Evolutionary conservation across 805 yeast genomes (phyloP).

Genomic region (Spathaspora gorwiae): DNA sequence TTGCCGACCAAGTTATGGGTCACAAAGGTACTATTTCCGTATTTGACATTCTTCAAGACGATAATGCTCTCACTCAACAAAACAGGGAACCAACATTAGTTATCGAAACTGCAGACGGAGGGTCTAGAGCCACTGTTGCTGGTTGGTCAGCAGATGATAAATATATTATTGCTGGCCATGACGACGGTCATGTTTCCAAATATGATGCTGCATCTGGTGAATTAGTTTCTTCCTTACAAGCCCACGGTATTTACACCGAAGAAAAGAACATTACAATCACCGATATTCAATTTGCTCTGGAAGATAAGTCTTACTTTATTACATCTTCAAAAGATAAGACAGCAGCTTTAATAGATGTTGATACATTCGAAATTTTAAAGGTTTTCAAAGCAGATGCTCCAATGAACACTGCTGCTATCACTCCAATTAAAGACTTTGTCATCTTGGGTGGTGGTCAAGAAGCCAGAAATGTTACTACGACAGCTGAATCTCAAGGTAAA

Average conservation of each 20-base stretch:
- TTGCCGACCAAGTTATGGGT: constrained; percentile 92
- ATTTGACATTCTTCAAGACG: constrained; percentile 54
- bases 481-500: constrained; percentile 87
- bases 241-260: constrained; percentile 64
- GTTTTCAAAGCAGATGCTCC: constrained; percentile 86
- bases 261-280: constrained; percentile 50
- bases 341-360: constrained; percentile 75
- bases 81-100: constrained; percentile 51
- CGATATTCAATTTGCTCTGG: constrained; percentile 80
- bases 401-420: constrained; percentile 89
- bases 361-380: constrained; percentile 66
- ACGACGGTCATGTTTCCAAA: constrained; percentile 79
- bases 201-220: constrained; percentile 76
- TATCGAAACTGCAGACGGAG: constrained; percentile 55
- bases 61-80: constrained; percentile 34
- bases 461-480: constrained; percentile 97
- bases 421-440: constrained; percentile 88
- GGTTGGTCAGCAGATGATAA: constrained; percentile 79
- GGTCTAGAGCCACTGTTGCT: constrained; percentile 70
- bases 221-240: constrained; percentile 49
- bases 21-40: constrained; percentile 70
- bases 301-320: constrained; percentile 83
- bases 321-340: constrained; percentile 90
- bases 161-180: constrained; percentile 80
- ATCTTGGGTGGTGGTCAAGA: constrained; percentile 99